Conservation (phyloP, 495 filamentous ascomycete genomes). For the Chaetomium fimeti region DNA sequence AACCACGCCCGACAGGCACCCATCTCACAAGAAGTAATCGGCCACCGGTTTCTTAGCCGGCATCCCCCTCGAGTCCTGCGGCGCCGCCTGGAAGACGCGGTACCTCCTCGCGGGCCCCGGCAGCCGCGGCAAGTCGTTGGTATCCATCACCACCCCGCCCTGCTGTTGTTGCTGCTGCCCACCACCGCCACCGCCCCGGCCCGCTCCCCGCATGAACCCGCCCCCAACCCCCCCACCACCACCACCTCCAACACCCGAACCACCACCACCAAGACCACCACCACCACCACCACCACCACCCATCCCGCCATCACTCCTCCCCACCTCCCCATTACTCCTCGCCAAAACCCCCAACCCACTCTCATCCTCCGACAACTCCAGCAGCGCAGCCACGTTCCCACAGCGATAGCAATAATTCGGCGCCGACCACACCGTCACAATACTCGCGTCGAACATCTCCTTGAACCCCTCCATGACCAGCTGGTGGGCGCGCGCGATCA, state of each 20-base stretch:
- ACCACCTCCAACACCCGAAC: constrained; percentile 52
- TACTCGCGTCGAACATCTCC: constrained; percentile 94
- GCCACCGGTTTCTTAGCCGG: constrained; percentile 97
- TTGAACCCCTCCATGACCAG: constrained; percentile 99
- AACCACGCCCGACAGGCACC: not conserved
- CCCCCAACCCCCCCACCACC: constrained; percentile 16
- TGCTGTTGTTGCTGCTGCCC: constrained; percentile 19
- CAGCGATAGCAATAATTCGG: constrained; percentile 99
- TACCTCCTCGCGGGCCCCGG: constrained; percentile 85
- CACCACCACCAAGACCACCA: constrained; percentile 48
- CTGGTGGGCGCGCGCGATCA: constrained; percentile 94
- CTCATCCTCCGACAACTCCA: constrained; percentile 88
- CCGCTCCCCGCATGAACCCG: not conserved
- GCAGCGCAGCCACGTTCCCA: constrained; percentile 91
- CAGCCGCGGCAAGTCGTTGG: constrained; percentile 39
- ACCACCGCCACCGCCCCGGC: constrained; percentile 10
- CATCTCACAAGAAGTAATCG: constrained; percentile 80
- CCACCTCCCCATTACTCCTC: constrained; percentile 77
- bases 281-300: constrained; percentile 17
- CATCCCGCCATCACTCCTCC: constrained; percentile 47
- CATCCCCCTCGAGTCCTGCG: constrained; percentile 96
- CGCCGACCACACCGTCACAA: constrained; percentile 96
- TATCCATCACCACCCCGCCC: constrained; percentile 39
- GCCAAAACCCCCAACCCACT: constrained; percentile 70
- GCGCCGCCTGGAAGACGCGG: constrained; percentile 93